Evolutionary conservation across 2,329 filamentous ascomycete species (phyloP), one percentile per base, ranked within the genome.

Genomic region (Hymenoscyphus albidus): DNA sequence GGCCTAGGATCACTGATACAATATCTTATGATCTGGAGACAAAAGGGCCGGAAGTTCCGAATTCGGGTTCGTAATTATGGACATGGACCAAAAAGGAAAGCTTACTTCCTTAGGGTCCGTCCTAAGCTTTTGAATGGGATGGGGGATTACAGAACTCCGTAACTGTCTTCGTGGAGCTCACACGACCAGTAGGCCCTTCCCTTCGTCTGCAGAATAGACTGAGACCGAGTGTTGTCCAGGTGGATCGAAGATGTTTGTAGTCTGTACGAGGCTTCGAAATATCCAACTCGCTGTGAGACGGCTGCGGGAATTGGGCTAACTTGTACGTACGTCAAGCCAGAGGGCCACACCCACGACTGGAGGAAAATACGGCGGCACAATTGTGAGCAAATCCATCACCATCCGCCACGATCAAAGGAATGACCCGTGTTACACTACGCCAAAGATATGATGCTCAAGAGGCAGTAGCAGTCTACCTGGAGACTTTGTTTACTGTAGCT

Each of bases 291-390:
- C 18, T 51, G 14, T 18, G n/a, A 22, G 44, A 51, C 9, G n/a
- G 54, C 54, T 38, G 27, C 27, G 54, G 54, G 54, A 57, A 57
- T 35, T 35, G 54, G 16, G 54, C 54, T 57, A 31, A 57, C 54
- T 6, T 57, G 44, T 31, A n/a, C 40, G 59, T 61, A 61, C 59
- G 59, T 61, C 54, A 54, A 35, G 40, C 22, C 18, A 44, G 40
- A 35, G n/a, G 16, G 9, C 35, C 35, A 35, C 27, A 27, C 13
- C 44, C 1, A 39, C 59, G 42, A 59, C 22, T 55, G 62, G 62
- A 63, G 18, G 38, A 39, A 54, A 27, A 39, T 59, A 63, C 62
- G 62, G 62, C 56, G 62, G 62, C 62, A 40, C 42, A 59, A 55
- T 56, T 12, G n/a, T 16, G 44, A 48, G 44, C 44, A 22, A 18